phyloP scores from a whole-genome alignment of 2,329 filamentous ascomycete species.

The Fusarium avenaceum region DNA sequence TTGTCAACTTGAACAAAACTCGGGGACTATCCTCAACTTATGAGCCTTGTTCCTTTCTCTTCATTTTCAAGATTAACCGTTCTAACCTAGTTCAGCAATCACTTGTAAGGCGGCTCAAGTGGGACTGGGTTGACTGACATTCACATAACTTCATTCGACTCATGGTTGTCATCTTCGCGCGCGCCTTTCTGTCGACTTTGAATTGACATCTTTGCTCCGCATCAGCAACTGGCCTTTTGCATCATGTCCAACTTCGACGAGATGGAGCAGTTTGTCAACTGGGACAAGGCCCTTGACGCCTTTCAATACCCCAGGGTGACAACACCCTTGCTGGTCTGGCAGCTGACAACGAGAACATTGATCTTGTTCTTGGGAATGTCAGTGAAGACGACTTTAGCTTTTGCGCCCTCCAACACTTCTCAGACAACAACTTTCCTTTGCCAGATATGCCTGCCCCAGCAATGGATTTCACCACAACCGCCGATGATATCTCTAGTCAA shows the following conservation, averaged over 20 bases:
- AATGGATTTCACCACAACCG: constrained; percentile 47
- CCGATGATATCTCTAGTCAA: constrained; percentile 30
- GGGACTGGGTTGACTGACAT: constrained; percentile 25
- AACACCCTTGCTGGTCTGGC: constrained; percentile 54
- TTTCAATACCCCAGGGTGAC: constrained; percentile 52
- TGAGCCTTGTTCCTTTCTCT: constrained; percentile 22
- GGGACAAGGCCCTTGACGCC: constrained; percentile 65
- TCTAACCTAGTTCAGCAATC: constrained; percentile 18
- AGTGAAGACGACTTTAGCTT: constrained; percentile 72
- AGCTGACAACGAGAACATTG: constrained; percentile 58
- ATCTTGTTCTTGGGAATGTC: constrained; percentile 67
- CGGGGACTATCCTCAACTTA: constrained; percentile 29
- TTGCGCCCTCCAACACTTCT: constrained; percentile 70
- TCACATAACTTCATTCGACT: constrained; percentile 14
- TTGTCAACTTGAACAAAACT: constrained; percentile 48
- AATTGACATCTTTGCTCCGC: constrained; percentile 34
- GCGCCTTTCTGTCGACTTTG: constrained; percentile 45
- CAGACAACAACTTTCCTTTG: constrained; percentile 55
- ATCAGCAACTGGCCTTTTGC: constrained; percentile 31
- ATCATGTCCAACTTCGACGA: constrained; percentile 61
- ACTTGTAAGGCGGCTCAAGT: constrained; percentile 28
- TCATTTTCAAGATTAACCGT: constrained; percentile 26
- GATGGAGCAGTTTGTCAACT: constrained; percentile 74
- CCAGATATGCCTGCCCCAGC: constrained; percentile 51
- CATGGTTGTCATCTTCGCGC: constrained; percentile 34